These are phyloP conservation scores for Amanita molliuscula DNA, from an alignment of 768 basidiomycete genomes.

Conservation along the genomic window DNA sequence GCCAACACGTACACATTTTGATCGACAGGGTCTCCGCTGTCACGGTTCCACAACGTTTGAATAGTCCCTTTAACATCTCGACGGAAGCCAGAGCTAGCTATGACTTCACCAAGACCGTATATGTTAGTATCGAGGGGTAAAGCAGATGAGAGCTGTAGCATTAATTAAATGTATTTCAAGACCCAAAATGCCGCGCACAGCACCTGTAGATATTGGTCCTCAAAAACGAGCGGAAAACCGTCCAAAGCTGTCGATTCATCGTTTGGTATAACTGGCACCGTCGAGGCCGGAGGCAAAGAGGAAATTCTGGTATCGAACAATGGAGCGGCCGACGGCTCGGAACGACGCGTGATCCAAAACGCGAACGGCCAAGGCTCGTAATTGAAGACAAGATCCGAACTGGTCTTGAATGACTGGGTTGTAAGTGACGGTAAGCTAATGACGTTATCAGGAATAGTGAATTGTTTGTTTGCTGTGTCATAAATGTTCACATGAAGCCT, in stretches of 20 bases:
- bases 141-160: constrained; percentile 44
- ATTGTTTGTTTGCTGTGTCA: constrained; percentile 52
- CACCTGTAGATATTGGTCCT: constrained; percentile 72
- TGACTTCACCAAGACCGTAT: constrained; percentile 69
- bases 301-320: constrained; percentile 62
- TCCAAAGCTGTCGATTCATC: constrained; percentile 48
- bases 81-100: constrained; percentile 60
- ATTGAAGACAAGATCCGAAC: constrained; percentile 62
- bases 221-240: constrained; percentile 64
- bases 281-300: constrained; percentile 52
- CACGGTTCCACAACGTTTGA: constrained; percentile 61
- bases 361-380: constrained; percentile 55
- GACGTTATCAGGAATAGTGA: constrained; percentile 50
- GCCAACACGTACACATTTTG: constrained; percentile 45
- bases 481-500: constrained; percentile 63
- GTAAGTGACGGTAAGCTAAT: constrained; percentile 28
- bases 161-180: neutral
- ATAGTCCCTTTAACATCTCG: constrained; percentile 54
- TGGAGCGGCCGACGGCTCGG: constrained; percentile 39
- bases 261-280: constrained; percentile 38
- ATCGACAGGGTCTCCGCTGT: constrained; percentile 54
- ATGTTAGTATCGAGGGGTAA: constrained; percentile 60
- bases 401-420: constrained; percentile 20
- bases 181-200: neutral
- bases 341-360: constrained; percentile 71